A percentile compares a stretch with the other conserved stretches of the same genome.
Evolutionary conservation across 2,329 filamentous ascomycete genomes (phyloP).

Genomic region (Sclerotinia minor): DNA sequence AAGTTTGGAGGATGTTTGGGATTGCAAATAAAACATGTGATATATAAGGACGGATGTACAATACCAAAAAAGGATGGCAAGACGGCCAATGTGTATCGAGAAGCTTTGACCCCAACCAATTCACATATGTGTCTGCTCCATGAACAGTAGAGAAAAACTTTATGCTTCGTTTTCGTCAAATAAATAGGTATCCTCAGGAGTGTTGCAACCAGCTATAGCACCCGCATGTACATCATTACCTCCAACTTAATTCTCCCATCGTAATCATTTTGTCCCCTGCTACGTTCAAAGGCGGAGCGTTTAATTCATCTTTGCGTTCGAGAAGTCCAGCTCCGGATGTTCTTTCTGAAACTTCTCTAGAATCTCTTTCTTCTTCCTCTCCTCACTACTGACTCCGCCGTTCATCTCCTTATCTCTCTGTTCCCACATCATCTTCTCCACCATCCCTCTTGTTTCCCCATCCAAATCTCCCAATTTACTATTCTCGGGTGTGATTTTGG

Average conservation of each 20-base stretch:
- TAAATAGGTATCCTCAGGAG: conserved; percentile 19
- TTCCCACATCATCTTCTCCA: conserved; percentile 99
- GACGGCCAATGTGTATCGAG: background rate
- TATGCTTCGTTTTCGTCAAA: background rate
- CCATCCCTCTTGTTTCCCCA: conserved; percentile 92
- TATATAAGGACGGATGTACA: conserved; percentile 17
- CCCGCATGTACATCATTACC: background rate
- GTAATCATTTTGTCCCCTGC: background rate
- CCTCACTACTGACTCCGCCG: conserved; percentile 85
- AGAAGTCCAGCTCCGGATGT: conserved; percentile 71
- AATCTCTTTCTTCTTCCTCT: conserved; percentile 92
- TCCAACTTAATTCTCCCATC: background rate
- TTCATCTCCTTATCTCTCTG: conserved; percentile 95
- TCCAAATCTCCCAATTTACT: conserved; percentile 90
- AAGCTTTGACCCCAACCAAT: background rate
- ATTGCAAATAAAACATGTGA: conserved; percentile 1
- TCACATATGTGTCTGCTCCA: background rate
- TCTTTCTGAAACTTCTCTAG: conserved; percentile 80
- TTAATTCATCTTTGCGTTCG: conserved; percentile 65
- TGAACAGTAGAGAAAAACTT: background rate
- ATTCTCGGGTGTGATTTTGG: conserved; percentile 91
- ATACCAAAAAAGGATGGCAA: conserved; percentile 16
- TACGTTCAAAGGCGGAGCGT: background rate
- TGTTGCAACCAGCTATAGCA: background rate
- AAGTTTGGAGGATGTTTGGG: conserved; percentile 13